Base-by-base conservation (phyloP, 495 filamentous ascomycete genomes). In the Trichoderma erinaceum region DNA sequence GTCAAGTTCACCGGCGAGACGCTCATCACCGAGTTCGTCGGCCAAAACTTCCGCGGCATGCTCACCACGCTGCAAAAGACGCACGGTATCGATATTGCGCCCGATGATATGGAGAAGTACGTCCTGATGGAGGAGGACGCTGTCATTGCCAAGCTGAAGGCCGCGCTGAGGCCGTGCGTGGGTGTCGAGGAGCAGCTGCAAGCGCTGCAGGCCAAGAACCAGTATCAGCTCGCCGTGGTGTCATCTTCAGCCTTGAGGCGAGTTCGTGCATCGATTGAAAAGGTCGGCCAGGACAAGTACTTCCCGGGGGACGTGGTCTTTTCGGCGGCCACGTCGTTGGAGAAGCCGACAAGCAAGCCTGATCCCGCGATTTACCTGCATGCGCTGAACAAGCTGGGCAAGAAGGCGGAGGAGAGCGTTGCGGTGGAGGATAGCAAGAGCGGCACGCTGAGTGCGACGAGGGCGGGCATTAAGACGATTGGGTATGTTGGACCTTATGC, bases 41-140 rank as follows among this genome's bases (percentile, higher is more conserved):
- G 93, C 72, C 90, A 94, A 77, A 97, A 97, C 84, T 97, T 97
- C 85, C 92, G 93, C 71, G 91, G 92, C 75, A 96, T 97, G 92
- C 78, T 83, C 75, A 63, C 66, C 66, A 87, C 85, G 69, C 85
- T 97, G 67, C 88, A 91, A 78, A 80, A 86, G 76, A 93, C 92
- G 78, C 90, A 88, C 82, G 79, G 82, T 71, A 93, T 96, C 78
- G 78, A 83, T 44, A 82, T 97, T 78, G 71, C 76, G 4, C 74
- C 81, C 27, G 87, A 84, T 3, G 90, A 96, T 74, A 77, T 94
- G 25, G 88, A 95, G 74, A 75, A 71, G 18, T 97, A 92, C 76
- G 93, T 97, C 63, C 84, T 79, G 71, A 83, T 82, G 69, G 93
- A 97, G 78, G 89, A 95, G 71, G 90, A 90, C 78, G 84, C 85